phyloP scores from a whole-genome alignment of 2,329 filamentous ascomycete genomes.

The Verticillium dahliae region DNA sequence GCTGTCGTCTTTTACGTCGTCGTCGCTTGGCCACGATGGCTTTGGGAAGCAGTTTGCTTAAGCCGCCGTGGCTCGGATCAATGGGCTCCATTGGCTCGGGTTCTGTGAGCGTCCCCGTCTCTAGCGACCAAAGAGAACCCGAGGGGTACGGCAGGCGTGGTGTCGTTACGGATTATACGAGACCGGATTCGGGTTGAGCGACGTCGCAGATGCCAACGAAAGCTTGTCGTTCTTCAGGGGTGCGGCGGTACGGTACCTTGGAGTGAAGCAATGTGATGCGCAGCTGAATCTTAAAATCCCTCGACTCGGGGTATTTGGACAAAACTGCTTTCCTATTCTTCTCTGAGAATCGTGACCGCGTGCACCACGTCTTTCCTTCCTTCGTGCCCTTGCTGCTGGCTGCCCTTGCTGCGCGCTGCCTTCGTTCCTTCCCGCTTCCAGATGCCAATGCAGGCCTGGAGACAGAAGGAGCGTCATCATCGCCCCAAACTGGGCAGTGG shows the following conservation, averaged over 20 bases:
- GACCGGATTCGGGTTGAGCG: background rate
- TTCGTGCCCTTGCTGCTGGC: too few relatives aligned
- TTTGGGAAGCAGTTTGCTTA: constrained; percentile 48
- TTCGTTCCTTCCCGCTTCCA: background rate
- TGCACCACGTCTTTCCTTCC: too few relatives aligned
- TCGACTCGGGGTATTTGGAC: too few relatives aligned
- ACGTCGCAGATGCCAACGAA: background rate
- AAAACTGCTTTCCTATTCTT: too few relatives aligned
- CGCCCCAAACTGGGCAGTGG: background rate
- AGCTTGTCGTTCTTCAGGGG: too few relatives aligned
- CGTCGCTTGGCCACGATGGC: constrained; percentile 42
- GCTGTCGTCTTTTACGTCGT: constrained; percentile 31
- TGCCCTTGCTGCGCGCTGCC: too few relatives aligned
- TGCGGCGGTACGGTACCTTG: too few relatives aligned
- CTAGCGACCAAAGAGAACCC: background rate
- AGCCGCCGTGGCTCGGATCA: constrained; percentile 18
- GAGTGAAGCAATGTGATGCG: too few relatives aligned
- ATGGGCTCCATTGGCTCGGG: background rate
- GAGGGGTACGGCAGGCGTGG: background rate
- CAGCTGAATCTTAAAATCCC: too few relatives aligned
- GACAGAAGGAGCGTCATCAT: background rate
- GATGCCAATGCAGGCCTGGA: background rate
- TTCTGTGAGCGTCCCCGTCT: background rate
- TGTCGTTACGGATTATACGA: background rate
- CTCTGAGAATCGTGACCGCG: background rate